phyloP scores from a whole-genome alignment of 306 rosid species.

The Begonia peltatifolia region DNA sequence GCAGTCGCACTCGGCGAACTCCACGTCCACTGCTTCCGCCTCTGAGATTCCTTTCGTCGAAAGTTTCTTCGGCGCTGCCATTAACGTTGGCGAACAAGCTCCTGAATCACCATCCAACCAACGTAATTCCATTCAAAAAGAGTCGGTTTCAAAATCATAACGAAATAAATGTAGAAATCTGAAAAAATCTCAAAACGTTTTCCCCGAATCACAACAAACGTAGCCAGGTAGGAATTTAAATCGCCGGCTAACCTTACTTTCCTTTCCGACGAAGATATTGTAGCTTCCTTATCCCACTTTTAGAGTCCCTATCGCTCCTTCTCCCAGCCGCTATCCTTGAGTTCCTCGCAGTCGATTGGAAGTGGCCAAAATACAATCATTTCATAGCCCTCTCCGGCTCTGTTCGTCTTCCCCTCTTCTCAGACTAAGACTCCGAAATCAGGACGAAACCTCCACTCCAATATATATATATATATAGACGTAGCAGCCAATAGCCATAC shows the following conservation, averaged over 20 bases:
- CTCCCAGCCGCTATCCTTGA: constrained; percentile 42
- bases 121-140: background rate
- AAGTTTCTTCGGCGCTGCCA: constrained; percentile 10
- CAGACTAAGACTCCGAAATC: too few relatives aligned
- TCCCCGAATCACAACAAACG: constrained; percentile 7
- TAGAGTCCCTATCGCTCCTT: constrained; percentile 29
- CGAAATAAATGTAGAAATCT: background rate
- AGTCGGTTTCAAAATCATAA: constrained; percentile 1
- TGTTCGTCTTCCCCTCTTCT: background rate
- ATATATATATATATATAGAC: too few relatives aligned
- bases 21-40: constrained; percentile 17
- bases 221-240: background rate
- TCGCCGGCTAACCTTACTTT: background rate
- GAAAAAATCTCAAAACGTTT: background rate
- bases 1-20: constrained; percentile 46
- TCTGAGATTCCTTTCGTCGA: constrained; percentile 12
- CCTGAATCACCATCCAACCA: background rate
- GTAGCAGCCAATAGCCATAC: too few relatives aligned
- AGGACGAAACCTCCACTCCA: too few relatives aligned
- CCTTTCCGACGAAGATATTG: background rate
- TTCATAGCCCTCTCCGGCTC: constrained; percentile 26
- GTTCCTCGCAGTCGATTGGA: constrained; percentile 24
- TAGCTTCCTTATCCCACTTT: background rate
- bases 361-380: constrained; percentile 20
- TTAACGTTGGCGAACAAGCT: background rate